Base-by-base conservation (phyloP, 192 early-diverging fungal genomes). In the Piromyces sp. region DNA sequence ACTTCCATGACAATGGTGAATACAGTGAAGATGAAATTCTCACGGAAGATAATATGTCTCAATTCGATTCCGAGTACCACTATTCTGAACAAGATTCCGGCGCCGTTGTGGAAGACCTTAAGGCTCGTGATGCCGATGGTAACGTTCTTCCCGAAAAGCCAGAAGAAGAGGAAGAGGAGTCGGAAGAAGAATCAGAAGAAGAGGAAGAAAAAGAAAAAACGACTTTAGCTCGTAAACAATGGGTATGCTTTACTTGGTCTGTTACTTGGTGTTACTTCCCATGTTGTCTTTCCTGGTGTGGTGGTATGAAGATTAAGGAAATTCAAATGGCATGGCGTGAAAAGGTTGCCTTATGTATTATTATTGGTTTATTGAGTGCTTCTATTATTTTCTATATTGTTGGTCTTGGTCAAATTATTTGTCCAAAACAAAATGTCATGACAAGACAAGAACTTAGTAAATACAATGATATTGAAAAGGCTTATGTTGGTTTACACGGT, bases 311-410 rank as follows among this genome's bases (percentile, higher is more conserved):
- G 85, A 92, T 95, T 40, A 89, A 94, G 80, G 95, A 98, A 86
- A 90, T 98, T 38, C 94, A 91, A 79, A 96, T 96, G 95, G 96
- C 96, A 17, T 98, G 95, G 95, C 88, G 96, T 79, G 96, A 98
- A 87, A 98, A 98, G 85, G 88, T 94, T 1, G 88, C 92, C 1
- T 88, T 99, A 30, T 96, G 95, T 83, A 84, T 94, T 82, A 86
- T 98, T 80, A 95, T 97, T 78, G 87, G 93, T 30, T 89, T 95
- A 68, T 84, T 96, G 81, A 94, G 93, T 29, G 89, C 84, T n/a
- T 86, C 93, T 85, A 92, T 97, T 79, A 88, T 98, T 38, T 96
- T 97, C 86, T 93, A 96, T 84, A 94, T 95, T 42, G 93, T 89
- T 9, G 89, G 90, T 30, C 88, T 94, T 80, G 94, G 94, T n/a